Conservation (phyloP, 2,329 filamentous ascomycete species). For the Trichophyton mentagrophytes region DNA sequence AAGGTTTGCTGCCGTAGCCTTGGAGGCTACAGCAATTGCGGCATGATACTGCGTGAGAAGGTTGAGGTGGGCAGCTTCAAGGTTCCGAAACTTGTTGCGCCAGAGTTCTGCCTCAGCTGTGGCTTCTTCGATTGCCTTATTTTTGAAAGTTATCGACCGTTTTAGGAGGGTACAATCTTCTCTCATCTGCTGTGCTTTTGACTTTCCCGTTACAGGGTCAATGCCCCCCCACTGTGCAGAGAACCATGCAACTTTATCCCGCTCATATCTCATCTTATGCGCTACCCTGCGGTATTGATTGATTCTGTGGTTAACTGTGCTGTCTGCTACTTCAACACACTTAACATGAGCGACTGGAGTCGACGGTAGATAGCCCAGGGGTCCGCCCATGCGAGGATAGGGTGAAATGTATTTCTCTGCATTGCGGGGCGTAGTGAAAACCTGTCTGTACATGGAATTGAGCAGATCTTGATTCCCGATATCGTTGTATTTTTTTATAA, state of each 20-base stretch:
- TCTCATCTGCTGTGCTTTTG: conserved; percentile 14
- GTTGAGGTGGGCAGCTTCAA: neutral
- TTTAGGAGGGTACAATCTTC: conserved; percentile 11
- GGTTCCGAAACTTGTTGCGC: conserved; percentile 18
- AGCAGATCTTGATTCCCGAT: conserved; percentile 15
- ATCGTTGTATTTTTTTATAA: neutral
- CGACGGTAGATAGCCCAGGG: conserved; percentile 22
- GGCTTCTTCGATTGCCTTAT: conserved; percentile 17
- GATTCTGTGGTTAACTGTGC: conserved; percentile 17
- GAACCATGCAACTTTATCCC: conserved; percentile 19
- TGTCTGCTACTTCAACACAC: conserved; percentile 18
- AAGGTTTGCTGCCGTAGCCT: neutral
- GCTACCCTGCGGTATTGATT: conserved; percentile 16
- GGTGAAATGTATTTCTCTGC: conserved; percentile 21
- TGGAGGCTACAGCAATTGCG: neutral
- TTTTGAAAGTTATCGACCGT: conserved; percentile 17
- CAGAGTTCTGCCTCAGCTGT: conserved; percentile 20
- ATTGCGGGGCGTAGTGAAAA: conserved; percentile 14
- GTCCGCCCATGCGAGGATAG: conserved; percentile 19
- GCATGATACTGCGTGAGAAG: neutral
- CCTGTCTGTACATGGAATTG: conserved; percentile 16
- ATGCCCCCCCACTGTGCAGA: conserved; percentile 16
- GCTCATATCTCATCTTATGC: conserved; percentile 19
- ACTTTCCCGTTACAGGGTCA: conserved; percentile 21
- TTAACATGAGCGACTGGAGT: conserved; percentile 20